These are phyloP conservation scores for Serpula lacrymans DNA, from an alignment of 768 basidiomycete genomes.

Conservation along the genomic window DNA sequence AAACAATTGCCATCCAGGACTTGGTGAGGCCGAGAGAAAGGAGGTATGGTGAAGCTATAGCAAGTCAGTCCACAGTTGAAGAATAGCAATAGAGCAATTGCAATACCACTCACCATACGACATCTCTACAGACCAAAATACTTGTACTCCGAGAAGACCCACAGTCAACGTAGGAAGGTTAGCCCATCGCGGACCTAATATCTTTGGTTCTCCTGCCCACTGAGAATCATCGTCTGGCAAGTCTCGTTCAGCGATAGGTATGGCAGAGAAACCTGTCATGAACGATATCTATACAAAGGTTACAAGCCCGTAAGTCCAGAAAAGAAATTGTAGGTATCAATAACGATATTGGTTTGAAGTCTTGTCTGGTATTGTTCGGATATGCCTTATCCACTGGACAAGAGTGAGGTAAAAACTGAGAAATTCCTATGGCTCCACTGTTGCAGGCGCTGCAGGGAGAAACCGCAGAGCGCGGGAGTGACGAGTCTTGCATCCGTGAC, in stretches of 20 bases:
- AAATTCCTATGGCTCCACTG: too few species aligned
- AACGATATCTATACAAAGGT: too few species aligned
- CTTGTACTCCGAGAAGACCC: slow-evolving; percentile 79
- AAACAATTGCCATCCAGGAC: slow-evolving; percentile 84
- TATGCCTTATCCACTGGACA: too few species aligned
- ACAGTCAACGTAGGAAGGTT: slow-evolving; percentile 71
- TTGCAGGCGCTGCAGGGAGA: too few species aligned
- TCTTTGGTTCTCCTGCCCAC: slow-evolving; percentile 52
- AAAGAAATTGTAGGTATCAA: too few species aligned
- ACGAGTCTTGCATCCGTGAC: too few species aligned
- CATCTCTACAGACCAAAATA: slow-evolving; percentile 95
- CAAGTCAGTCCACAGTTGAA: slow-evolving; percentile 2
- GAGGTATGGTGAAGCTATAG: slow-evolving; percentile 78
- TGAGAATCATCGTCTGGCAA: slow-evolving; percentile 30
- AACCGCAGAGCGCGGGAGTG: too few species aligned
- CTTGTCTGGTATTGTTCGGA: too few species aligned
- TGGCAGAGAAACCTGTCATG: slow-evolving; percentile 52
- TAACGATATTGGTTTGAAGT: too few species aligned
- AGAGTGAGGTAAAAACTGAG: too few species aligned
- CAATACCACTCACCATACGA: slow-evolving; percentile 70
- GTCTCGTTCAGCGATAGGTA: slow-evolving; percentile 44
- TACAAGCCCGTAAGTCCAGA: too few species aligned
- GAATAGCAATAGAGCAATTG: not conserved
- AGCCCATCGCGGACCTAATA: slow-evolving; percentile 66
- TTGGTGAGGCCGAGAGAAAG: slow-evolving; percentile 86